A percentile compares a stretch with the other conserved stretches of the same genome.
These are phyloP conservation scores for Eurotiales sp. DNA, from an alignment of 2,329 filamentous ascomycete genomes.

Conservation along the genomic window DNA sequence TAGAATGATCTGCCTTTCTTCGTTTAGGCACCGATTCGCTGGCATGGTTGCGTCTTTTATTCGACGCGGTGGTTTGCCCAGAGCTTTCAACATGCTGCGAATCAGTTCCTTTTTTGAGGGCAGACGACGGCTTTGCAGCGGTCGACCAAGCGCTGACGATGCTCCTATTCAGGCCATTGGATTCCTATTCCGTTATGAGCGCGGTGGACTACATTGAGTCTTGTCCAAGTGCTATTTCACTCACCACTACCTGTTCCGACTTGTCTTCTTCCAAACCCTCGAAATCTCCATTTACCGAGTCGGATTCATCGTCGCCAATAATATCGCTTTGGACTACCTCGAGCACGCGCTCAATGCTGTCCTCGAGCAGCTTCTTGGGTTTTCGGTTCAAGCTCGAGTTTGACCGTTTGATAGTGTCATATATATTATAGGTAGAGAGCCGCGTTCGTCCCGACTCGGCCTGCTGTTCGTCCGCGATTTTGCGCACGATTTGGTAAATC, in stretches of 20 bases:
- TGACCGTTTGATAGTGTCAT: constrained; percentile 75
- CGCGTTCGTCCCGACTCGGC: constrained; percentile 47
- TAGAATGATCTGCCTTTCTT: constrained; percentile 54
- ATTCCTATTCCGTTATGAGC: constrained; percentile 35
- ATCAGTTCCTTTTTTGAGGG: constrained; percentile 26
- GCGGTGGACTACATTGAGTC: neutral
- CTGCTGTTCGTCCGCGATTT: constrained; percentile 65
- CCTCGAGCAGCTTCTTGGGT: constrained; percentile 76
- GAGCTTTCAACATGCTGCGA: constrained; percentile 20
- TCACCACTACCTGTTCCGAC: constrained; percentile 13
- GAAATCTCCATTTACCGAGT: constrained; percentile 49
- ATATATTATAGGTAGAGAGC: constrained; percentile 61
- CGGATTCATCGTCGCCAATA: constrained; percentile 51
- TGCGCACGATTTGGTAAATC: constrained; percentile 76
- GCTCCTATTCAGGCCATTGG: constrained; percentile 64
- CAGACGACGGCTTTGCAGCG: constrained; percentile 24
- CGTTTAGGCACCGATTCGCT: constrained; percentile 66
- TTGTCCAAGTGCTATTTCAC: neutral
- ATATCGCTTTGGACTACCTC: constrained; percentile 66
- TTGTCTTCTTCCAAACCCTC: constrained; percentile 46
- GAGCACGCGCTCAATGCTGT: constrained; percentile 78
- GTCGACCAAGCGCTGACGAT: constrained; percentile 59
- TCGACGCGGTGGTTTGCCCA: constrained; percentile 27
- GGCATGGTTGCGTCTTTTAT: constrained; percentile 58
- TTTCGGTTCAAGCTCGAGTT: constrained; percentile 82